Conservation (phyloP, 139 green algal genomes). For the Volvox reticuliferus region DNA sequence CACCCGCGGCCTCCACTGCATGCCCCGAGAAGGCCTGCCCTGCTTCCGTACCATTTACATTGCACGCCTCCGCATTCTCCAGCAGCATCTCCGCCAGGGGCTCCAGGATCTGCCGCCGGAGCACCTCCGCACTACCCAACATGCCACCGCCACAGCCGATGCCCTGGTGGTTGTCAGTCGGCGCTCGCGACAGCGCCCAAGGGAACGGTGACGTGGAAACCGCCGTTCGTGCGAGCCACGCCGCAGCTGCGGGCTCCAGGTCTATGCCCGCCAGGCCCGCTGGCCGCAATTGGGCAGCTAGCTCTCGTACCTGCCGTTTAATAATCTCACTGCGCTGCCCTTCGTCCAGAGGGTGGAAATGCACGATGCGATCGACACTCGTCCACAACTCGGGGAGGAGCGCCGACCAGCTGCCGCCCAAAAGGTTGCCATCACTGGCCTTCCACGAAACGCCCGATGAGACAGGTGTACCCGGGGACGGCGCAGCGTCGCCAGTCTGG, state of each 20-base stretch:
- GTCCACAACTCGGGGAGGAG: constrained; percentile 51
- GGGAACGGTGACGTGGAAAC: too few species aligned
- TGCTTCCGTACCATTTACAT: too few species aligned
- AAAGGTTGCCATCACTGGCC: neutral
- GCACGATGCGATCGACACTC: constrained; percentile 55
- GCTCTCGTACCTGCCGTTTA: constrained; percentile 33
- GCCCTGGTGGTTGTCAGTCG: neutral
- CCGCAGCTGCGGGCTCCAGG: neutral
- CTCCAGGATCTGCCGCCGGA: constrained; percentile 30
- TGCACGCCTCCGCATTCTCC: neutral
- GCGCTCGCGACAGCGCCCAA: neutral
- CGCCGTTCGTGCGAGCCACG: neutral
- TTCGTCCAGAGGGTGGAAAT: constrained; percentile 32
- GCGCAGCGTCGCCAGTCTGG: too few species aligned
- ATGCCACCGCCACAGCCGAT: neutral
- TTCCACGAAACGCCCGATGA: too few species aligned
- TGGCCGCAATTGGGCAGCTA: constrained; percentile 40
- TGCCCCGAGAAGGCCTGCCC: too few species aligned
- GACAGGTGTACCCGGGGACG: too few species aligned
- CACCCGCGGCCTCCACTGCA: neutral
- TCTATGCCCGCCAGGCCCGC: neutral
- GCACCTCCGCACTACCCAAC: neutral
- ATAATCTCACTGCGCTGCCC: constrained; percentile 32
- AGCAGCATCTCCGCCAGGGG: constrained; percentile 37
- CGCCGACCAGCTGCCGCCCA: neutral